Conservation (phyloP, 176 grass and related monocot genomes). For the Ensete ventricosum region DNA sequence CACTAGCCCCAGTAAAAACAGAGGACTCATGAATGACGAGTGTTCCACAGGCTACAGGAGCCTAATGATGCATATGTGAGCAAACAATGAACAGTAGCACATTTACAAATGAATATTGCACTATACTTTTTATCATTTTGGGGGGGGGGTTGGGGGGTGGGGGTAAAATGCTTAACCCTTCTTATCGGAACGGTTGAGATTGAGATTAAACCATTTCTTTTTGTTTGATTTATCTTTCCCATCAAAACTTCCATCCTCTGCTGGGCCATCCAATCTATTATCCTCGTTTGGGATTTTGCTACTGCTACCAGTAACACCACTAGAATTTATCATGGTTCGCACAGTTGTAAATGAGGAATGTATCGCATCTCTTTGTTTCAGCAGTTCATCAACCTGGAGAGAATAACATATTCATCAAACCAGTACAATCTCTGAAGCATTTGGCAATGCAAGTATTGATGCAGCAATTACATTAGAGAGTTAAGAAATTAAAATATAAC, state of each 20-base stretch:
- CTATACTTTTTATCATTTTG: background rate
- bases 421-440: background rate
- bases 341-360: slow-evolving; percentile 84
- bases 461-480: background rate
- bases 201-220: slow-evolving; percentile 97
- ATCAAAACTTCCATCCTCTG: slow-evolving; percentile 52
- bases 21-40: too few relatives aligned
- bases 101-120: background rate
- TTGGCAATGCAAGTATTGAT: background rate
- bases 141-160: background rate
- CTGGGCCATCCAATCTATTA: slow-evolving; percentile 24
- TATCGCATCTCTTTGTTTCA: slow-evolving; percentile 79
- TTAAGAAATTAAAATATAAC: too few relatives aligned
- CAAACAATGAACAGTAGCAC: background rate
- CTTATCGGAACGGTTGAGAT: slow-evolving; percentile 71
- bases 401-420: slow-evolving; percentile 5
- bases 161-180: slow-evolving; percentile 28
- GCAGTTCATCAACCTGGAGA: slow-evolving; percentile 81
- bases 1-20: too few relatives aligned
- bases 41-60: background rate
- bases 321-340: slow-evolving; percentile 39
- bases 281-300: slow-evolving; percentile 46
- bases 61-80: background rate
- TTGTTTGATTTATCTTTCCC: slow-evolving; percentile 73
- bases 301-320: slow-evolving; percentile 35